phyloP scores from a whole-genome alignment of 192 early-diverging fungal species.

The Endogone sp. region DNA sequence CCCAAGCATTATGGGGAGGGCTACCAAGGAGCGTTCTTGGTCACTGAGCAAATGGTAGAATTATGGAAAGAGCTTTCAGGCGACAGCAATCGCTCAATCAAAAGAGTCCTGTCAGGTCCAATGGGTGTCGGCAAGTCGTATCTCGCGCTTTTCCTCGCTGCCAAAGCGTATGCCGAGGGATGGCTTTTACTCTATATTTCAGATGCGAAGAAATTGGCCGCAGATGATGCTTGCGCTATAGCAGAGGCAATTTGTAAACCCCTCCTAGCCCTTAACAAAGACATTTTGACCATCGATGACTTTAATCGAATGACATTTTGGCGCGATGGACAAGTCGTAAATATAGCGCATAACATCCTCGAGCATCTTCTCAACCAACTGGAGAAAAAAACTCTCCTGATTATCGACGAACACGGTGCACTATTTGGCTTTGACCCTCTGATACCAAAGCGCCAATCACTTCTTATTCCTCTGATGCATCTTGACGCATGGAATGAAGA shows the following conservation, averaged over 20 bases:
- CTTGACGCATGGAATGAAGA: slow-evolving; percentile 22
- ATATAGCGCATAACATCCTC: too few relatives aligned
- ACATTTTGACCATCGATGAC: slow-evolving; percentile 29
- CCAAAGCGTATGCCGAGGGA: slow-evolving; percentile 20
- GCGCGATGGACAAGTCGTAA: too few relatives aligned
- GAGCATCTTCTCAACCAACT: slow-evolving; percentile 7
- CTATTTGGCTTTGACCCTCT: slow-evolving; percentile 18
- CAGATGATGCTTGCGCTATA: too few relatives aligned
- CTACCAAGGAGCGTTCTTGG: slow-evolving; percentile 12
- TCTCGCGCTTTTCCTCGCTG: slow-evolving; percentile 20
- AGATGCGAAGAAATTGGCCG: slow-evolving; percentile 14
- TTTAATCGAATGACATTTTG: slow-evolving; percentile 1
- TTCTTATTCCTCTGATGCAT: slow-evolving; percentile 14
- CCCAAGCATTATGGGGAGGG: slow-evolving; percentile 10
- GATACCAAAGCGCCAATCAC: slow-evolving; percentile 4
- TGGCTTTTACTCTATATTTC: slow-evolving; percentile 26
- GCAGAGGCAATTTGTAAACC: not conserved
- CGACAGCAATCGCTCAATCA: slow-evolving; percentile 4
- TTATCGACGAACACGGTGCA: slow-evolving; percentile 29
- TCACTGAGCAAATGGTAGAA: slow-evolving; percentile 24
- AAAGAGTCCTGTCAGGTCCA: slow-evolving; percentile 26
- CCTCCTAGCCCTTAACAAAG: slow-evolving; percentile 24
- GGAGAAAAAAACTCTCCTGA: slow-evolving; percentile 13
- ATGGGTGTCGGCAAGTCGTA: slow-evolving; percentile 24
- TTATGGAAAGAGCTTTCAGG: slow-evolving; percentile 13